phyloP scores from a whole-genome alignment of 352 stramenopile species.

The Globisporangium paddicum region DNA sequence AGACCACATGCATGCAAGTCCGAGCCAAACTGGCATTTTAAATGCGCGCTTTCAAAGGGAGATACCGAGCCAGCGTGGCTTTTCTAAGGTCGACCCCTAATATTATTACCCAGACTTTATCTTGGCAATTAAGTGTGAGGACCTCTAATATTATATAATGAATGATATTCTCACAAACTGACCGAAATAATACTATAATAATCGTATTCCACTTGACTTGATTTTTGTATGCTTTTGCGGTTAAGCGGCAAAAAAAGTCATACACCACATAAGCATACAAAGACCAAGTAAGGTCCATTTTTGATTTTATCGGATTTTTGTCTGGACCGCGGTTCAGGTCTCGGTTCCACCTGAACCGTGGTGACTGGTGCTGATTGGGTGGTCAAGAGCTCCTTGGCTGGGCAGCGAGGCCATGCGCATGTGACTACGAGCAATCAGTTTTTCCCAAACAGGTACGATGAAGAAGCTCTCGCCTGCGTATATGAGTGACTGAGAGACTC shows the following conservation, averaged over 20 bases:
- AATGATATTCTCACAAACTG: too few relatives aligned
- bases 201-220: too few relatives aligned
- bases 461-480: background rate
- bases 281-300: too few relatives aligned
- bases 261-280: too few relatives aligned
- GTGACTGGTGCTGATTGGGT: slow-evolving; percentile 10
- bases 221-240: too few relatives aligned
- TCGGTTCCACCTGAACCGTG: slow-evolving; percentile 2
- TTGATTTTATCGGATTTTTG: too few relatives aligned
- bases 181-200: too few relatives aligned
- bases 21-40: background rate
- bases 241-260: too few relatives aligned
- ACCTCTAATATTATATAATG: too few relatives aligned
- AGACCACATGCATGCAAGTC: background rate
- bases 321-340: background rate
- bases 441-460: slow-evolving; percentile 64
- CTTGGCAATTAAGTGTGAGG: too few relatives aligned
- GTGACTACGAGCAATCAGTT: slow-evolving; percentile 17
- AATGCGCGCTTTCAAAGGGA: background rate
- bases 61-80: background rate
- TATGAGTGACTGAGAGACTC: background rate
- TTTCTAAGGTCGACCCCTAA: background rate
- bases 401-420: background rate
- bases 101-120: background rate
- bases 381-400: slow-evolving; percentile 8